Base-by-base conservation (phyloP, 768 basidiomycete species). In the Boletus fagicola region DNA sequence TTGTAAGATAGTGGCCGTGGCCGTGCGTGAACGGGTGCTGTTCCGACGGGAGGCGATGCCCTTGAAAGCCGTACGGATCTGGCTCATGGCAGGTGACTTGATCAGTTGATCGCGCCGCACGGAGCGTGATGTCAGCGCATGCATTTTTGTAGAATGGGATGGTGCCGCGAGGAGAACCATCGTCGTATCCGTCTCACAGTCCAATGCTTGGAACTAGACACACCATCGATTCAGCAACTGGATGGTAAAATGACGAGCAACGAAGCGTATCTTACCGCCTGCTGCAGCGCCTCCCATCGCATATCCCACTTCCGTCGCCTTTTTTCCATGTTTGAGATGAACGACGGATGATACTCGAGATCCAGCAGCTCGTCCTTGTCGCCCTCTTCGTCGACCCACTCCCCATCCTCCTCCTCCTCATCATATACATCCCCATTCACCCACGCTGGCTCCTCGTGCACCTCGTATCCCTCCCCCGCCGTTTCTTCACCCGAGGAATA, bases 121-220 rank as follows among this genome's bases (percentile, higher is more conserved):
- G 0, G 86, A 80, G 9, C 90, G 83, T 26, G 88, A 91, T 3
- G 80, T 82, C 26, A 89, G 68, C 4, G 82, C 68, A 60, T 88
- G 81, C 7, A 88, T 66, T 62, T 86, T 87, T 16, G 81, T 83
- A 13, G 84, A 78, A 65, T 92, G 89, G 2, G 88, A 83, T 0
- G 90, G 90, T 0, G 89, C 81, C 5, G 89, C 89, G 26, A 92
- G 74, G 0, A 92, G 72, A 26, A 92, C 72, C 75, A 92, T 79
- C 0, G 88, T 91, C 11, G 89, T 79, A 62, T 92, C 90, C 4
- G 90, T 92, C 69, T 91, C 87, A 44, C 88, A 80, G 72, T 92
- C 90, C 31, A 92, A 73, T 33, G 79, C 79, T 74, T 89, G 86
- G 78, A 92, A 87, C 90, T 92, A 61, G 35, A 30, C 9, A 13